Conservation (phyloP, 2,329 filamentous ascomycete species). For the Trichoderma endophyticum region DNA sequence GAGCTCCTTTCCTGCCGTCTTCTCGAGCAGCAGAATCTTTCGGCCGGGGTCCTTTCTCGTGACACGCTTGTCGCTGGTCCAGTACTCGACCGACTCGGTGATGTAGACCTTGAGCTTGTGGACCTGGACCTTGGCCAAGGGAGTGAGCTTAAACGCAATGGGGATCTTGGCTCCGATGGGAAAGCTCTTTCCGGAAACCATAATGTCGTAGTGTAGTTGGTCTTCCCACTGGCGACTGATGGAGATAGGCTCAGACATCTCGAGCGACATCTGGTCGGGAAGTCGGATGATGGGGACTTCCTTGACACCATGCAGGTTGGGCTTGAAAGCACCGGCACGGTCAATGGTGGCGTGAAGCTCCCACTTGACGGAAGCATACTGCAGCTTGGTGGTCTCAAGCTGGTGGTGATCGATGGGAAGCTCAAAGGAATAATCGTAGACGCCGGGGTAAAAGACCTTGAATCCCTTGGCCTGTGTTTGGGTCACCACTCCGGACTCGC, state of each 20-base stretch:
- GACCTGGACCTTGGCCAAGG: conserved; percentile 87
- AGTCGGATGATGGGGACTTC: conserved; percentile 82
- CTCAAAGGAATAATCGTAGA: conserved; percentile 71
- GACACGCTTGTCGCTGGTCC: conserved; percentile 79
- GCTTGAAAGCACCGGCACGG: conserved; percentile 83
- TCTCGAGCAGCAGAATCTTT: conserved; percentile 85
- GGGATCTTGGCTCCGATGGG: conserved; percentile 83
- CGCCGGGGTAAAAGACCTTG: conserved; percentile 76
- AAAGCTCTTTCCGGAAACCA: conserved; percentile 94
- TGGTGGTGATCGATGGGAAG: conserved; percentile 84
- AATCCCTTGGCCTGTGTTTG: conserved; percentile 66
- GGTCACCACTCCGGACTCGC: conserved; percentile 65
- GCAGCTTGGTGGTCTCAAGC: conserved; percentile 83
- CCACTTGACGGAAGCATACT: conserved; percentile 83
- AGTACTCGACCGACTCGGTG: conserved; percentile 88
- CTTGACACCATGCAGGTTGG: conserved; percentile 77
- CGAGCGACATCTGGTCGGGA: conserved; percentile 81
- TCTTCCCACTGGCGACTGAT: conserved; percentile 95
- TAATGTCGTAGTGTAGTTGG: conserved; percentile 91
- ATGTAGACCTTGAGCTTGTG: conserved; percentile 90
- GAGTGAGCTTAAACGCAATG: conserved; percentile 90
- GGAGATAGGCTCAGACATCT: conserved; percentile 89
- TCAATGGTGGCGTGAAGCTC: conserved; percentile 82
- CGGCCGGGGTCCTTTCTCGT: conserved; percentile 79
- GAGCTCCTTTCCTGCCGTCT: conserved; percentile 74